Evolutionary conservation across 352 stramenopile genomes (phyloP).

Genomic region (Globisporangium solare): DNA sequence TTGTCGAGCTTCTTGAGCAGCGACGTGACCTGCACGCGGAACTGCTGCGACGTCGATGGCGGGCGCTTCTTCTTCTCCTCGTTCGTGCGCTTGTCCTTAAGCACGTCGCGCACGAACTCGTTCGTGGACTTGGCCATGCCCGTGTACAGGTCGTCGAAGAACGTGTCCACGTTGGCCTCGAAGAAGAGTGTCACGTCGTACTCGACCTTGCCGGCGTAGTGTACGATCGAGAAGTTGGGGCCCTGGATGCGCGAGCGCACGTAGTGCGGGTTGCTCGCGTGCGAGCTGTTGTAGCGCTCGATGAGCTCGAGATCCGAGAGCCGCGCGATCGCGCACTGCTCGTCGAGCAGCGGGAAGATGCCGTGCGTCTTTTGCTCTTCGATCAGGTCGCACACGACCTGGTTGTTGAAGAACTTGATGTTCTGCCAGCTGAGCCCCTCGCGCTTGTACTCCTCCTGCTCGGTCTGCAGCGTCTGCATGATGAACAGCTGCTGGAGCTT

Average conservation of each 20-base stretch:
- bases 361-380: conserved; percentile 79
- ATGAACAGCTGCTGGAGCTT: conserved; percentile 88
- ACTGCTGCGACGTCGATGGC: conserved; percentile 81
- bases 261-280: conserved; percentile 73
- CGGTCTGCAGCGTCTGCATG: conserved; percentile 70
- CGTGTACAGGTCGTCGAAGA: conserved; percentile 78
- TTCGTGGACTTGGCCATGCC: conserved; percentile 71
- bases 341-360: conserved; percentile 79
- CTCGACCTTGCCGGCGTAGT: conserved; percentile 85
- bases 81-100: conserved; percentile 72
- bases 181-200: conserved; percentile 86
- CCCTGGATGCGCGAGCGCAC: conserved; percentile 63
- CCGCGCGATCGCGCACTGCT: conserved; percentile 71
- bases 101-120: conserved; percentile 71
- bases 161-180: conserved; percentile 81
- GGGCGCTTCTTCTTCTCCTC: conserved; percentile 82
- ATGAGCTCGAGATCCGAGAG: conserved; percentile 74
- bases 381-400: conserved; percentile 86
- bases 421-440: conserved; percentile 74
- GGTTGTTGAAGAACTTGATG: conserved; percentile 86
- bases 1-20: conserved; percentile 82
- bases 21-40: conserved; percentile 71
- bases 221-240: conserved; percentile 72
- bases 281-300: conserved; percentile 67
- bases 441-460: conserved; percentile 75